These are phyloP conservation scores for Teunomyces atbi DNA, from an alignment of 805 yeast genomes.

Conservation along the genomic window DNA sequence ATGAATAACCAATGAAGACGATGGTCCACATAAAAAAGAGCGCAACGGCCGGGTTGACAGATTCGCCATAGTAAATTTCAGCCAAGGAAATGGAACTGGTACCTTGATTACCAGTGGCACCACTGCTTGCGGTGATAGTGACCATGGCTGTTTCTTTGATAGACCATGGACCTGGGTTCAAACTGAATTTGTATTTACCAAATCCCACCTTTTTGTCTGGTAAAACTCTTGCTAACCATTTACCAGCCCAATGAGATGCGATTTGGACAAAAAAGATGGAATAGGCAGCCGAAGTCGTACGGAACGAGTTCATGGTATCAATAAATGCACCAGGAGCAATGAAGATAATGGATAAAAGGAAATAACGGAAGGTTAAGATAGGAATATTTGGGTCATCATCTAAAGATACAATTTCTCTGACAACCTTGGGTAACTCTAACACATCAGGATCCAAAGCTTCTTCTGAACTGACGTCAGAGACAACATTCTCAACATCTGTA, in stretches of 20 bases:
- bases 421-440: constrained; percentile 27
- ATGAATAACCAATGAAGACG: constrained; percentile 53
- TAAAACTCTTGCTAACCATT: constrained; percentile 41
- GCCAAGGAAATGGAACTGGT: constrained; percentile 48
- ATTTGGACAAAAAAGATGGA: constrained; percentile 53
- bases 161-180: constrained; percentile 58
- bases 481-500: constrained; percentile 7
- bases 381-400: constrained; percentile 40
- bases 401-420: constrained; percentile 37
- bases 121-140: constrained; percentile 50
- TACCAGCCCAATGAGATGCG: constrained; percentile 46
- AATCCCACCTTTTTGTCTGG: constrained; percentile 29
- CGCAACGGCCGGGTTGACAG: constrained; percentile 36
- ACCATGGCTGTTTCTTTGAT: constrained; percentile 54
- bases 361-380: constrained; percentile 35
- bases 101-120: constrained; percentile 54
- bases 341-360: constrained; percentile 32
- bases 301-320: constrained; percentile 39
- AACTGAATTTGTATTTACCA: constrained; percentile 26
- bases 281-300: constrained; percentile 50
- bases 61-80: constrained; percentile 40
- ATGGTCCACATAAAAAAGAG: constrained; percentile 50
- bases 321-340: constrained; percentile 43
- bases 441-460: constrained; percentile 18
- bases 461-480: constrained; percentile 4